phyloP scores from a whole-genome alignment of 768 basidiomycete species.

The Albatrellus ellisii region DNA sequence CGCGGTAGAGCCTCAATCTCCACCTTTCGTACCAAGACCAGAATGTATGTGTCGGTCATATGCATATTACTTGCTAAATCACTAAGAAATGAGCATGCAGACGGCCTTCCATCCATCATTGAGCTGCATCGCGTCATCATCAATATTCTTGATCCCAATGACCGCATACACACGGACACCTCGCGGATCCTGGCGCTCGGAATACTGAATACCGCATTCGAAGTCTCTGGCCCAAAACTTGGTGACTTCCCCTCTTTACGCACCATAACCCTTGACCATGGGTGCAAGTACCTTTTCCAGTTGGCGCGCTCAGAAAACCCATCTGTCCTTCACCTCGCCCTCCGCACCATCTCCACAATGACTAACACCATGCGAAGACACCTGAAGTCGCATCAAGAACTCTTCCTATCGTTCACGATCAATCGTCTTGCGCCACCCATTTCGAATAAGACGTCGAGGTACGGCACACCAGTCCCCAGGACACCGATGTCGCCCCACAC shows the following conservation, averaged over 20 bases:
- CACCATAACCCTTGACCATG: conserved; percentile 70
- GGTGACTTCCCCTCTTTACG: conserved; percentile 68
- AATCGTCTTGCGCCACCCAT: conserved; percentile 68
- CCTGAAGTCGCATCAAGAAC: conserved; percentile 89
- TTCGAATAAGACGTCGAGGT: conserved; percentile 14
- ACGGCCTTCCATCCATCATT: conserved; percentile 81
- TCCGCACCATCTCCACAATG: conserved; percentile 80
- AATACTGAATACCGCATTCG: conserved; percentile 79
- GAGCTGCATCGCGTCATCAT: conserved; percentile 91
- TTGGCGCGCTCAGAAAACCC: conserved; percentile 85
- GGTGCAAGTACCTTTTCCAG: conserved; percentile 96
- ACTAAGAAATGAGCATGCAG: conserved; percentile 23
- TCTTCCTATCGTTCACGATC: conserved; percentile 89
- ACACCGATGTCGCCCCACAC: conserved; percentile 15
- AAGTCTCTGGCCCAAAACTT: conserved; percentile 67
- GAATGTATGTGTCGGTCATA: neutral
- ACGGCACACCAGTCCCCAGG: conserved; percentile 12
- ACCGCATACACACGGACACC: conserved; percentile 92
- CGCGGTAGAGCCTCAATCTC: neutral
- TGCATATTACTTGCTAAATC: neutral
- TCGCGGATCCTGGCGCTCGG: conserved; percentile 82
- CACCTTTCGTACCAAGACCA: neutral
- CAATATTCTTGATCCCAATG: conserved; percentile 89
- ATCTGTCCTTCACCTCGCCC: conserved; percentile 60
- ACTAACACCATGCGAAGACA: conserved; percentile 78